phyloP scores from a whole-genome alignment of 2,329 filamentous ascomycete genomes.

The Epichloe hybrida region DNA sequence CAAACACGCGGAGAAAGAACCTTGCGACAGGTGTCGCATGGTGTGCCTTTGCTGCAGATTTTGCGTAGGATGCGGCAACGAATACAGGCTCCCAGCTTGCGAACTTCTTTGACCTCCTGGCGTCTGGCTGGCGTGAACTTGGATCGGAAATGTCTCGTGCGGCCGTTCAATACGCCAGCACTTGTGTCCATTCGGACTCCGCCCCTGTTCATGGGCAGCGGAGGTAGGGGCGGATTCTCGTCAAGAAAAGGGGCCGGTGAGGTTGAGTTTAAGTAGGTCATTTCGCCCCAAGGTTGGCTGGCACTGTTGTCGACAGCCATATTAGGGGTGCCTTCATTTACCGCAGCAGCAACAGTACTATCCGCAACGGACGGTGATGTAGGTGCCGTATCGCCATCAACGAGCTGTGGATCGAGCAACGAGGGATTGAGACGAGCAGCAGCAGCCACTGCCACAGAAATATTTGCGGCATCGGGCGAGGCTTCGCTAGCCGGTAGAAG shows the following conservation, averaged over 20 bases:
- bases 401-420: constrained; percentile 39
- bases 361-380: constrained; percentile 15
- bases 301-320: constrained; percentile 12
- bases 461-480: constrained; percentile 31
- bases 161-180: constrained; percentile 29
- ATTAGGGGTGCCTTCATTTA: constrained; percentile 10
- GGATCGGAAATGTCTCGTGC: constrained; percentile 39
- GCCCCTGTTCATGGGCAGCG: constrained; percentile 23
- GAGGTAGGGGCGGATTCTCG: constrained; percentile 18
- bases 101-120: constrained; percentile 51
- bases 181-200: constrained; percentile 42
- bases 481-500: constrained; percentile 24
- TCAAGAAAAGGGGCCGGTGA: constrained; percentile 18
- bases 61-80: constrained; percentile 53
- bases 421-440: constrained; percentile 40
- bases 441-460: constrained; percentile 43
- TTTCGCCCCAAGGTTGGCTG: constrained; percentile 38
- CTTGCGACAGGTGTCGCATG: constrained; percentile 50
- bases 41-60: constrained; percentile 48
- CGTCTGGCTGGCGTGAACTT: constrained; percentile 44
- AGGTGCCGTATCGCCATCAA: constrained; percentile 17
- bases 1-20: constrained; percentile 52
- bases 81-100: constrained; percentile 52
- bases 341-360: constrained; percentile 9
- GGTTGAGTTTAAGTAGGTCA: constrained; percentile 32